Evolutionary conservation across 495 filamentous ascomycete genomes (phyloP), one percentile per base, ranked within the genome.

Genomic region (Ramalina intermedia): DNA sequence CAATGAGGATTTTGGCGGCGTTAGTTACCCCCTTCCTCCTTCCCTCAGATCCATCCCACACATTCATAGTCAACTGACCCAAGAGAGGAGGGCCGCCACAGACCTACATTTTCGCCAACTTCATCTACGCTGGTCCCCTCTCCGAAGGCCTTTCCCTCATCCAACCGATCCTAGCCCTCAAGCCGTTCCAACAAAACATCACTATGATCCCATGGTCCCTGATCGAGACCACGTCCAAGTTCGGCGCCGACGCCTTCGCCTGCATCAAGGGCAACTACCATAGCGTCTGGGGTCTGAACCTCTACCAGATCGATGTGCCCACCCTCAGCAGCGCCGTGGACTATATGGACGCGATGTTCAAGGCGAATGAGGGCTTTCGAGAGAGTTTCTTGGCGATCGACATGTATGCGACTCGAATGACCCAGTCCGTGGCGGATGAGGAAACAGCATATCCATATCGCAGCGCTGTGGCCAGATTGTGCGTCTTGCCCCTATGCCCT

Each of bases 371-470:
- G 16, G 59, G 53, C 27, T 49, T 49, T 13, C 55, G 17, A 24
- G 23, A 24, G 23, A 24, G 23, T 6, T 36, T 45, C 43, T 8
- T 48, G 35, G 43, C 33, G 26, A 50, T 50, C 21, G 48, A 44
- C 17, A 48, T 49, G 39, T 42, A 24, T 24, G 23, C 23, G 23
- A 24, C 23, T 24, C 43, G 47, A 17, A 49, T 53, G 21, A 53
- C 48, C 23, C 38, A 50, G 8, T 41, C 58, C 0, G 54, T 65
- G 12, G 47, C 54, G 6, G 43, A 49, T 23, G 52, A 54, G 33
- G 41, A 39, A 17, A 66, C 64, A 11, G 61, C 63, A 16, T 67
- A 63, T 53, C 62, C 63, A 35, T 64, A 58, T 58, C 52, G 66
- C 8, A 52, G 55, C 27, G 47, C 59, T 1, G 60, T 50, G 41